Conservation (phyloP, 768 basidiomycete genomes). For the Chlorophyllum brunneum region DNA sequence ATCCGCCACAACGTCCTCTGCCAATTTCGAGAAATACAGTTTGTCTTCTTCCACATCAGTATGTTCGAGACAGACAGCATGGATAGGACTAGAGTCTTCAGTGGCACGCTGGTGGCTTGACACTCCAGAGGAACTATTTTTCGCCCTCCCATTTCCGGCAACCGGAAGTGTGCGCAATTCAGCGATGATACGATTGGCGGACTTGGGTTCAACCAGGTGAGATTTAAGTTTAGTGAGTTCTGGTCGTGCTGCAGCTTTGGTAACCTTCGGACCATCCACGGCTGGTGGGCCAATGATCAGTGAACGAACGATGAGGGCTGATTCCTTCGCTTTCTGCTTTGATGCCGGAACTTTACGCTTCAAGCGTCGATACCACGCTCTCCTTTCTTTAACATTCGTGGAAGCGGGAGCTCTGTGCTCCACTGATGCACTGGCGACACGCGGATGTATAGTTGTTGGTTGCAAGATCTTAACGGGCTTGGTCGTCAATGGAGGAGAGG, state of each 20-base stretch:
- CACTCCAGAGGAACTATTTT: conserved; percentile 16
- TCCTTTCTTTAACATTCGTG: background rate
- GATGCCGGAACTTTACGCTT: conserved; percentile 30
- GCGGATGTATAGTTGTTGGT: background rate
- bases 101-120: conserved; percentile 4
- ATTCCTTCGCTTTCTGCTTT: conserved; percentile 59
- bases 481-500: background rate
- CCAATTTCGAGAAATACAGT: conserved; percentile 53
- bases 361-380: conserved; percentile 7
- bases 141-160: conserved; percentile 26
- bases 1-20: conserved; percentile 13
- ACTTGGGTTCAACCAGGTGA: conserved; percentile 60
- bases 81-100: conserved; percentile 46
- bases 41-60: conserved; percentile 60
- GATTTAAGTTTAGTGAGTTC: conserved; percentile 64
- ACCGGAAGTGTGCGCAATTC: conserved; percentile 63
- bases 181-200: conserved; percentile 68
- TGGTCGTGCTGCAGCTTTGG: conserved; percentile 39
- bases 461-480: background rate
- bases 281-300: conserved; percentile 61
- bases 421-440: conserved; percentile 1
- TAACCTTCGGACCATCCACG: conserved; percentile 32
- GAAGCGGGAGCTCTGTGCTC: conserved; percentile 4
- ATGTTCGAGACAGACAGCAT: conserved; percentile 69
- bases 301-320: conserved; percentile 58